These are phyloP conservation scores for Strobilomyces confusus DNA, from an alignment of 768 basidiomycete species.

Conservation along the genomic window DNA sequence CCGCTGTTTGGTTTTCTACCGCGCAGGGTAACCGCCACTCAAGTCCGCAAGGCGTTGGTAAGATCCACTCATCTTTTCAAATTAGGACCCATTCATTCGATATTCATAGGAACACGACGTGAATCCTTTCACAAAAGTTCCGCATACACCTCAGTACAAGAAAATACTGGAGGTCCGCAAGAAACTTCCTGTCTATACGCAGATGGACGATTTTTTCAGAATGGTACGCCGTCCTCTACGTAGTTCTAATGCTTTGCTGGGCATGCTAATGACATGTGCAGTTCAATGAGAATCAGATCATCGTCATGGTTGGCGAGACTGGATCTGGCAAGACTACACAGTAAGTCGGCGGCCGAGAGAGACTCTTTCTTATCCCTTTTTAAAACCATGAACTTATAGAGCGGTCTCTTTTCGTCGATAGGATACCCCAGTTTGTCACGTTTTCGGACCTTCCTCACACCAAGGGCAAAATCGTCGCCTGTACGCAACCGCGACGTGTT, in stretches of 20 bases:
- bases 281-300: conserved; percentile 61
- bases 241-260: not conserved
- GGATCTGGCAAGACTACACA: conserved; percentile 96
- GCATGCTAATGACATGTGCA: conserved; percentile 4
- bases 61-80: conserved; percentile 19
- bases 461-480: conserved; percentile 88
- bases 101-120: conserved; percentile 60
- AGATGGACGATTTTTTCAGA: conserved; percentile 90
- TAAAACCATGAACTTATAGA: conserved; percentile 26
- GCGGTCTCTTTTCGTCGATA: conserved; percentile 35
- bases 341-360: conserved; percentile 43
- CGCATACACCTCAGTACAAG: conserved; percentile 74
- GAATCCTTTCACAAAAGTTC: conserved; percentile 86
- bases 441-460: conserved; percentile 91
- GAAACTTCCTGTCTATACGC: conserved; percentile 85
- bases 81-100: not conserved
- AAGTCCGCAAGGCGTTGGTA: conserved; percentile 72
- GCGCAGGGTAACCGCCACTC: conserved; percentile 57
- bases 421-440: conserved; percentile 95
- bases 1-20: conserved; percentile 75
- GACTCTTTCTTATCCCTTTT: conserved; percentile 16
- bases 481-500: conserved; percentile 94
- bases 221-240: conserved; percentile 56
- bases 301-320: conserved; percentile 91
- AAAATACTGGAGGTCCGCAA: conserved; percentile 83